Percentiles rank a stretch among this genome's conserved stretches.
phyloP scores from a whole-genome alignment of 1,284 basidiomycete species.

The Papiliotrema nemorosa region DNA sequence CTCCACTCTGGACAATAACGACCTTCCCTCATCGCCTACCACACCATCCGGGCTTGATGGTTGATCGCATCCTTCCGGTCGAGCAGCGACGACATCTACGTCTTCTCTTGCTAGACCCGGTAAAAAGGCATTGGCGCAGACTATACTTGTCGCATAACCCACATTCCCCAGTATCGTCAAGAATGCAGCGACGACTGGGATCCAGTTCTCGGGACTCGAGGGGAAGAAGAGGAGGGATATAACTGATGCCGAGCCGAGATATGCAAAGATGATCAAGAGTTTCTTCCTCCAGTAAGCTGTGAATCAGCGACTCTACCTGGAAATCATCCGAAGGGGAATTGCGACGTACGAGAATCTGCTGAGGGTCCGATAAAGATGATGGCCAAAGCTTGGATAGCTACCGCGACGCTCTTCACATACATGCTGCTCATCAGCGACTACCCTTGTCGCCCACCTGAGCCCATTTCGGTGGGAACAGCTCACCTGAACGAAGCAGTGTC shows the following conservation, averaged over 20 bases:
- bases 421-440: slow-evolving; percentile 57
- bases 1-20: background rate
- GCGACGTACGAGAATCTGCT: slow-evolving; percentile 74
- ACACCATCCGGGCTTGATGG: slow-evolving; percentile 5
- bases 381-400: slow-evolving; percentile 77
- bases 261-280: slow-evolving; percentile 69
- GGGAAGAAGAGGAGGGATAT: slow-evolving; percentile 69
- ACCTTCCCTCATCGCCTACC: background rate
- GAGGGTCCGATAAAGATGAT: slow-evolving; percentile 86
- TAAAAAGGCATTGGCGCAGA: slow-evolving; percentile 86
- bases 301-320: background rate
- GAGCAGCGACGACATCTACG: slow-evolving; percentile 54
- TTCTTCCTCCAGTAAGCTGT: slow-evolving; percentile 73
- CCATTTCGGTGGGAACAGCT: slow-evolving; percentile 19
- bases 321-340: slow-evolving; percentile 5
- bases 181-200: slow-evolving; percentile 57
- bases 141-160: slow-evolving; percentile 74
- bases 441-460: too few relatives aligned
- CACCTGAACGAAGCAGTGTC: slow-evolving; percentile 85
- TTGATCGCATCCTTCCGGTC: background rate
- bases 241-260: slow-evolving; percentile 63
- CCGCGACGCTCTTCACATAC: slow-evolving; percentile 79
- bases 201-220: slow-evolving; percentile 63
- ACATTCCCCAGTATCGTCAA: slow-evolving; percentile 73
- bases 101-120: slow-evolving; percentile 68